Evolutionary conservation across 108 stramenopile species (phyloP).

Genomic region (Fragilariopsis cylindrus): DNA sequence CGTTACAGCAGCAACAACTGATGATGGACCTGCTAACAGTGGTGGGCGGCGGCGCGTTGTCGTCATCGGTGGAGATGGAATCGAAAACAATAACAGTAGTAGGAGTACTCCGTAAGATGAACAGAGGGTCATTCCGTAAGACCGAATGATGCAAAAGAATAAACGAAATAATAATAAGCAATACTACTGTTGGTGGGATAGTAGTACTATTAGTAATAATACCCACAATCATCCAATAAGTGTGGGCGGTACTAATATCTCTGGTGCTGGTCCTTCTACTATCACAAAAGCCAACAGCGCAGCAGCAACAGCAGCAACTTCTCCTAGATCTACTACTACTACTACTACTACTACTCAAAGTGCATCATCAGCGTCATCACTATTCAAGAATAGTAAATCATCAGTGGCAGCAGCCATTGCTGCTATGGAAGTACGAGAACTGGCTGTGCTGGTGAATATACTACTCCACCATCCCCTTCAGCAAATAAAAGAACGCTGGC

Average conservation of each 20-base stretch:
- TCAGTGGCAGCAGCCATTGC: no score
- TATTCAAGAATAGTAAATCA: no score
- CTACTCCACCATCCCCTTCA: neutral
- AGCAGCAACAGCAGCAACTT: neutral
- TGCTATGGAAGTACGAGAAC: no score
- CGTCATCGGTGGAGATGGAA: no score
- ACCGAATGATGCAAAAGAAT: conserved; percentile 1
- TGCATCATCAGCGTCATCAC: no score
- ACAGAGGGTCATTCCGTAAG: neutral
- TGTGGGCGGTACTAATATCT: neutral
- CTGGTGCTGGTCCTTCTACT: neutral
- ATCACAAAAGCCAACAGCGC: neutral
- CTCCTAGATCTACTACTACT: neutral
- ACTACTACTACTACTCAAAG: no score
- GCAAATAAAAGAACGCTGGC: neutral
- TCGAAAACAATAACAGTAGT: neutral
- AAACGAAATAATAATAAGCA: conserved; percentile 5
- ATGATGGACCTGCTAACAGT: no score
- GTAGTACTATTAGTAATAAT: neutral
- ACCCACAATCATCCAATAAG: neutral
- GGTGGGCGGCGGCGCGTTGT: no score
- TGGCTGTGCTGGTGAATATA: no score
- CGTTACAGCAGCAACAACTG: no score
- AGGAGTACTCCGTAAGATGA: conserved; percentile 2
- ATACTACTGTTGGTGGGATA: neutral